phyloP scores from a whole-genome alignment of 768 basidiomycete genomes.

The Cubamyces sp. region DNA sequence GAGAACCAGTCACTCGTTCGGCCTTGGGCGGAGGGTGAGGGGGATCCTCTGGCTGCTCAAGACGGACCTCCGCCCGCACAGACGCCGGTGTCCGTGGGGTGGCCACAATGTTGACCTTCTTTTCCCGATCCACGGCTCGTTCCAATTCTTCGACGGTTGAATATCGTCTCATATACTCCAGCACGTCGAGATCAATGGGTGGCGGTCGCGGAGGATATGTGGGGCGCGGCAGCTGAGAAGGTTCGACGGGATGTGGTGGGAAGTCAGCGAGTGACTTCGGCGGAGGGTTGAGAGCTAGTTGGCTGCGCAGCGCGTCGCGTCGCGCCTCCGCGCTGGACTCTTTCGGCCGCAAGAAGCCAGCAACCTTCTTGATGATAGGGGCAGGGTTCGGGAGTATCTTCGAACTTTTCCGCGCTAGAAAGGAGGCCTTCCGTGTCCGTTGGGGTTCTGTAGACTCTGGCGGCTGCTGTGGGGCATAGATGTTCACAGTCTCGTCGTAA shows the following conservation, averaged over 20 bases:
- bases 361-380: not conserved
- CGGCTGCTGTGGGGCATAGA: not conserved
- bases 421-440: not conserved
- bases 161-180: not conserved
- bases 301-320: not conserved
- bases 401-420: not conserved
- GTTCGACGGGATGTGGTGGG: not conserved
- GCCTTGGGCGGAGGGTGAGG: constrained; percentile 1
- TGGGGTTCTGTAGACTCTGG: not conserved
- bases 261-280: not conserved
- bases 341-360: not conserved
- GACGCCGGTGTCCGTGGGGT: not conserved
- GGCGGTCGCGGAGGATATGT: constrained; percentile 5
- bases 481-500: not conserved
- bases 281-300: not conserved
- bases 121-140: not conserved
- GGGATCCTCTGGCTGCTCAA: not conserved
- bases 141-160: not conserved
- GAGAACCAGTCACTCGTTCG: not conserved
- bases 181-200: not conserved
- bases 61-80: not conserved
- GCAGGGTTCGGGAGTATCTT: not conserved
- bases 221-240: not conserved
- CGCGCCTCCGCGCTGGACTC: not conserved
- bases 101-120: not conserved